Evolutionary conservation across 257 asterid genomes (phyloP), one percentile per base, ranked within the genome.

Genomic region (Petunia secreta): DNA sequence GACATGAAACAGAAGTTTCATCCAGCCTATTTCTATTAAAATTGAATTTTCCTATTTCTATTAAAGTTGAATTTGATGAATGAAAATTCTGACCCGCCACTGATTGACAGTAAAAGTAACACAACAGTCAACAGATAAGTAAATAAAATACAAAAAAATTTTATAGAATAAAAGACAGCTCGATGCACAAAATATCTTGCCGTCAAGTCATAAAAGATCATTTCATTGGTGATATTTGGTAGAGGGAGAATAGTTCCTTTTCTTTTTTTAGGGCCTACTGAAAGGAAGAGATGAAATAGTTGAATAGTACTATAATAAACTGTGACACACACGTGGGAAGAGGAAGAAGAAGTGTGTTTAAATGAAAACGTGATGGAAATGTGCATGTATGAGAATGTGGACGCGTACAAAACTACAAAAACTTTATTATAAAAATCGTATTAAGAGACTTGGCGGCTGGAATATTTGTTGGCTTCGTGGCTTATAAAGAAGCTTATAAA

Each of bases 391-490:
- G 64, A 43, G 40, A 13, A 44, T 4, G 59, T 54, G 39, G 68
- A 37, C 50, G 65, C 36, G 64, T 15, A 66, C 43, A 67, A 67
- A 43, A 66, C 39, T 67, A 43, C 55, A 67, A 43, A 67, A 67
- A 3, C 39, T 43, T 16, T 59, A n/a, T 57, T 25, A 25, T 0
- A 25, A 25, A 25, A 25, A 25, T 25, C 25, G 25, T 25, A 25
- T 25, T 25, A 25, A 25, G 25, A 25, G 75, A 80, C 73, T 82
- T 53, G 91, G 91, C 90, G 91, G 89, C 93, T 81, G 87, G 87
- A 75, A 85, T 81, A 75, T 62, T 83, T 83, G 84, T 65, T 79
- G 87, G 86, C 62, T 81, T 86, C 90, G 88, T 87, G 91, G 80
- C 83, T 75, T 79, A 74, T 80, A 38, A 84, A 78, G 89, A 86